A percentile compares a stretch with the other conserved stretches of the same genome.
These are phyloP conservation scores for Pseudocercospora macadamiae DNA, from an alignment of 2,329 filamentous ascomycete species.

Conservation along the genomic window DNA sequence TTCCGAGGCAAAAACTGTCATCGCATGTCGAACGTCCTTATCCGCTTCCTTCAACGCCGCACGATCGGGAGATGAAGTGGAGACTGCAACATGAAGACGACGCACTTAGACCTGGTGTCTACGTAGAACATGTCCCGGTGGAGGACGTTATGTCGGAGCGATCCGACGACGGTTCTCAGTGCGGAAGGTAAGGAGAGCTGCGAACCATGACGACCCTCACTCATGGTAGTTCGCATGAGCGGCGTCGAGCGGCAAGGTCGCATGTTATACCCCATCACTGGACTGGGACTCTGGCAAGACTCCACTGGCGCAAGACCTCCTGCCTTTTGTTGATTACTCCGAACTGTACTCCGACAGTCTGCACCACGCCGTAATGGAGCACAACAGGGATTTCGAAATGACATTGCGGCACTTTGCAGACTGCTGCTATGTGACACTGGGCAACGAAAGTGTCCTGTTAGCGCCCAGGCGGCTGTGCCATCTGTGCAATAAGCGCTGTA, in stretches of 20 bases:
- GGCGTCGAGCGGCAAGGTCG: background rate
- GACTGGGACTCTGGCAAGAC: too few relatives aligned
- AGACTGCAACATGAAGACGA: background rate
- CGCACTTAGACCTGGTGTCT: background rate
- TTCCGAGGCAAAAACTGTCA: background rate
- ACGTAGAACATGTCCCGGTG: background rate
- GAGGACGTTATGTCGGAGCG: background rate
- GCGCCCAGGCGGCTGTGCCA: too few relatives aligned
- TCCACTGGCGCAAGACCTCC: too few relatives aligned
- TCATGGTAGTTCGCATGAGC: background rate
- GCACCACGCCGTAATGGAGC: background rate
- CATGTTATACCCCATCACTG: too few relatives aligned
- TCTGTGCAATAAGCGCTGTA: too few relatives aligned
- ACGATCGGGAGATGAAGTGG: conserved; percentile 12
- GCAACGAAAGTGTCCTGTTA: too few relatives aligned
- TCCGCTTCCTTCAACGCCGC: background rate
- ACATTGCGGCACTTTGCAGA: too few relatives aligned
- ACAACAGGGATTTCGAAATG: too few relatives aligned
- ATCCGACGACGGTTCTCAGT: background rate
- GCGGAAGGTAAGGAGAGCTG: background rate
- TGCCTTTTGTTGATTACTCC: background rate
- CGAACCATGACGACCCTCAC: background rate
- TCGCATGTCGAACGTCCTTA: background rate
- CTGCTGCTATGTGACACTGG: too few relatives aligned
- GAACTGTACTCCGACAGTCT: background rate